Percentiles rank a stretch among this genome's conserved stretches.
These are phyloP conservation scores for Ophiosphaerella narmari DNA, from an alignment of 2,329 filamentous ascomycete genomes.

Conservation along the genomic window DNA sequence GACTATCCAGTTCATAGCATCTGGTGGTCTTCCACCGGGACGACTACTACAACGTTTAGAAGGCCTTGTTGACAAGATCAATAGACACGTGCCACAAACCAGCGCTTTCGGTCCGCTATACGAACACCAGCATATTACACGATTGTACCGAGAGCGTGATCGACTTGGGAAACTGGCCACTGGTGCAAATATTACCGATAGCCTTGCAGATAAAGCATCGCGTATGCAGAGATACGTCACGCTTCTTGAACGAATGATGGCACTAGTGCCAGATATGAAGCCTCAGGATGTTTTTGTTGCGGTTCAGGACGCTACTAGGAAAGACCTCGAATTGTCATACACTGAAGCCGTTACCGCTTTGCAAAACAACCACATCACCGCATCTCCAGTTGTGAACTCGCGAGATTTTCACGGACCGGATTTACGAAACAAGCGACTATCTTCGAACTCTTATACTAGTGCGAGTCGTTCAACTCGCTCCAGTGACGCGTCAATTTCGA, in stretches of 20 bases:
- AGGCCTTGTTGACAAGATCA: constrained; percentile 40
- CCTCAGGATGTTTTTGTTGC: constrained; percentile 20
- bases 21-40: constrained; percentile 28
- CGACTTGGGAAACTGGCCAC: constrained; percentile 29
- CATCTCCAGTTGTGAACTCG: constrained; percentile 3
- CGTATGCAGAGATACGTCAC: constrained; percentile 36
- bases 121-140: constrained; percentile 24
- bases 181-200: constrained; percentile 17
- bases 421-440: constrained; percentile 8
- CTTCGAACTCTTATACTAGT: not conserved
- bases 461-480: constrained; percentile 13
- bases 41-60: constrained; percentile 43
- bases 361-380: not conserved
- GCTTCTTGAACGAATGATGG: constrained; percentile 37
- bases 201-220: constrained; percentile 30
- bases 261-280: constrained; percentile 26
- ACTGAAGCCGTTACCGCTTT: constrained; percentile 18
- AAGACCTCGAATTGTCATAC: constrained; percentile 29
- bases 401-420: constrained; percentile 4
- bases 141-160: constrained; percentile 34
- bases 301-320: constrained; percentile 27
- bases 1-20: constrained; percentile 32
- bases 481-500: constrained; percentile 4
- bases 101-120: constrained; percentile 36
- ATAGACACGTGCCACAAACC: constrained; percentile 30